A percentile compares a stretch with the other conserved stretches of the same genome.
phyloP scores from a whole-genome alignment of 2,329 filamentous ascomycete species.

The Diaporthe caulivora region DNA sequence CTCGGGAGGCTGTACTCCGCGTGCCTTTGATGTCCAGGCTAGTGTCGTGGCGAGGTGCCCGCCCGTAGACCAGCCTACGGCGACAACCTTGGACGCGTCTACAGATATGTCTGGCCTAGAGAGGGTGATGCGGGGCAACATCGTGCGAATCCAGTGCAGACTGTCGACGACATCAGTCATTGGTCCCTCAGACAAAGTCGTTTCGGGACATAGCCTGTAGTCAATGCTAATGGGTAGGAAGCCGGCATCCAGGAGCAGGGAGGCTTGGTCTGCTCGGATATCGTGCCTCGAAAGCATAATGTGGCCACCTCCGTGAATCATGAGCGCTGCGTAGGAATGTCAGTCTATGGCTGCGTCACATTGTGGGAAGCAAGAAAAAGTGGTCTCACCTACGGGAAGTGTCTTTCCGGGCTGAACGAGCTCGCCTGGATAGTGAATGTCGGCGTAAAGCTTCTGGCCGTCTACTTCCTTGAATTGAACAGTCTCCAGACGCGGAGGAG shows the following conservation, averaged over 20 bases:
- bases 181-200: slow-evolving; percentile 58
- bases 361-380: background rate
- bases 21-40: slow-evolving; percentile 50
- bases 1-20: slow-evolving; percentile 51
- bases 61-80: slow-evolving; percentile 63
- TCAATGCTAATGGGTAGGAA: slow-evolving; percentile 63
- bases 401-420: background rate
- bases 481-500: slow-evolving; percentile 37
- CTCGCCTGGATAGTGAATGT: slow-evolving; percentile 49
- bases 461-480: slow-evolving; percentile 43
- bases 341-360: background rate
- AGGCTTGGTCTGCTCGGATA: slow-evolving; percentile 52
- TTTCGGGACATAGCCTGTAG: slow-evolving; percentile 64
- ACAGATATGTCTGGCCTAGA: slow-evolving; percentile 38
- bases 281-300: slow-evolving; percentile 54
- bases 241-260: slow-evolving; percentile 51
- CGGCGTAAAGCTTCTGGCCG: slow-evolving; percentile 44
- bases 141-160: slow-evolving; percentile 44
- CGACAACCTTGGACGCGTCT: slow-evolving; percentile 51
- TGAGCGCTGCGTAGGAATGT: slow-evolving; percentile 49
- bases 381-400: slow-evolving; percentile 36
- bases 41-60: slow-evolving; percentile 59
- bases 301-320: slow-evolving; percentile 60
- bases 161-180: slow-evolving; percentile 60
- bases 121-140: slow-evolving; percentile 46